Evolutionary conservation across 1,284 basidiomycete species (phyloP).

Genomic region (Neolentinus lepideus): DNA sequence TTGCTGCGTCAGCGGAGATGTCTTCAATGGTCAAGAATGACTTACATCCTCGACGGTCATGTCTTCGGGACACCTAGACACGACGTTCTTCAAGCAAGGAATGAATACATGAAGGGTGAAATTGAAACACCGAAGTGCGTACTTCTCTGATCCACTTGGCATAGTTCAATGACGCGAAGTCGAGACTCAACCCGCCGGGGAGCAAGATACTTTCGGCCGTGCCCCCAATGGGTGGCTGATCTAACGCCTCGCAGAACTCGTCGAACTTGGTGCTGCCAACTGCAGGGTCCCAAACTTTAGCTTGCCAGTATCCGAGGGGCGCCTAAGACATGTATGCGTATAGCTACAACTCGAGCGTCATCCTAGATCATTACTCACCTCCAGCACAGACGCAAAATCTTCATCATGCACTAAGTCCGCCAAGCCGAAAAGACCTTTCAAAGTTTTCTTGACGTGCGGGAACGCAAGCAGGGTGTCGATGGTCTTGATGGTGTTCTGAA

Average conservation of each 20-base stretch:
- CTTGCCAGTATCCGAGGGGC: constrained; percentile 52
- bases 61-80: constrained; percentile 48
- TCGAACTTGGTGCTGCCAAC: constrained; percentile 59
- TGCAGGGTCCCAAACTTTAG: constrained; percentile 71
- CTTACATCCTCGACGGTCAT: constrained; percentile 54
- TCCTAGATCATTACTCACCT: constrained; percentile 28
- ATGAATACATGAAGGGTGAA: not conserved
- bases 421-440: constrained; percentile 76
- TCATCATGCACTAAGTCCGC: constrained; percentile 59
- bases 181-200: constrained; percentile 37
- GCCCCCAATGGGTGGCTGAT: constrained; percentile 32
- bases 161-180: constrained; percentile 66
- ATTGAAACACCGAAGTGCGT: too few species aligned
- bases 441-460: constrained; percentile 31
- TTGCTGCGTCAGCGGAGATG: not conserved
- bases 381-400: constrained; percentile 71
- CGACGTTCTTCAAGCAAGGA: constrained; percentile 42
- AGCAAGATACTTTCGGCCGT: constrained; percentile 22
- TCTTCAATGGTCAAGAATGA: not conserved
- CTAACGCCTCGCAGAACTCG: constrained; percentile 63
- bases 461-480: constrained; percentile 57
- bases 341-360: constrained; percentile 1
- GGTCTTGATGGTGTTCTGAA: constrained; percentile 56
- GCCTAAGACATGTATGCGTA: constrained; percentile 15
- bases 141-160: constrained; percentile 71